phyloP scores from a whole-genome alignment of 306 rosid genomes.

The Sechiopsis laciniata region DNA sequence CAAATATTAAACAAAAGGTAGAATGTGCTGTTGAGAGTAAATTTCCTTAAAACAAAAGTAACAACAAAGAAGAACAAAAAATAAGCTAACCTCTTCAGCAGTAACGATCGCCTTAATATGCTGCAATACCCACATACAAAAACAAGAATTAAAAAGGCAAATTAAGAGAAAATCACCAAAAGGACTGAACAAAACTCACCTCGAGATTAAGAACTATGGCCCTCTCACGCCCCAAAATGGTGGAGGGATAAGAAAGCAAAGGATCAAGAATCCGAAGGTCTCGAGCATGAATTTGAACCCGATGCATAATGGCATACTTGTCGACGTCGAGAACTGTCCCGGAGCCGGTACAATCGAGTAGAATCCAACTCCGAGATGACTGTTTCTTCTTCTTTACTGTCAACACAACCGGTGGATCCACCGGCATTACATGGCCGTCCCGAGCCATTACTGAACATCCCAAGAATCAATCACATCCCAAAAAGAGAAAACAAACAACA shows the following conservation, averaged over 20 bases:
- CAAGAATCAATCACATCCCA: constrained; percentile 23
- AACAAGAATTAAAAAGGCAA: constrained; percentile 5
- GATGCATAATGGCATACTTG: constrained; percentile 78
- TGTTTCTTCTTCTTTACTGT: constrained; percentile 66
- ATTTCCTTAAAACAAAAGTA: too few relatives aligned
- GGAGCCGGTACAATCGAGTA: constrained; percentile 50
- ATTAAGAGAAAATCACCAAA: not conserved
- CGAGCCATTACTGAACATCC: constrained; percentile 59
- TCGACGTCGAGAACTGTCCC: constrained; percentile 68
- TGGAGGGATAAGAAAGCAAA: constrained; percentile 75
- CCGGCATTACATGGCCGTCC: constrained; percentile 64
- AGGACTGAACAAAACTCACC: constrained; percentile 30
- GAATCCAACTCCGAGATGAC: constrained; percentile 71
- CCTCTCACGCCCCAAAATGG: constrained; percentile 80
- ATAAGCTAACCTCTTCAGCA: constrained; percentile 72
- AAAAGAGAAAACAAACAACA: not conserved
- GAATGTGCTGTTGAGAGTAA: too few relatives aligned
- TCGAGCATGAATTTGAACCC: constrained; percentile 87
- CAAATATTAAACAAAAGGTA: too few relatives aligned
- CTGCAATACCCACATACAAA: constrained; percentile 41
- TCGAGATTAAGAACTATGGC: constrained; percentile 93
- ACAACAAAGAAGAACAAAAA: constrained; percentile 14
- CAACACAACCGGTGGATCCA: constrained; percentile 49
- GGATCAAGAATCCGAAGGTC: constrained; percentile 93
- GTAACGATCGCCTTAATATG: constrained; percentile 95